Conservation (phyloP, 306 rosid genomes). For the Dryas octopetala region DNA sequence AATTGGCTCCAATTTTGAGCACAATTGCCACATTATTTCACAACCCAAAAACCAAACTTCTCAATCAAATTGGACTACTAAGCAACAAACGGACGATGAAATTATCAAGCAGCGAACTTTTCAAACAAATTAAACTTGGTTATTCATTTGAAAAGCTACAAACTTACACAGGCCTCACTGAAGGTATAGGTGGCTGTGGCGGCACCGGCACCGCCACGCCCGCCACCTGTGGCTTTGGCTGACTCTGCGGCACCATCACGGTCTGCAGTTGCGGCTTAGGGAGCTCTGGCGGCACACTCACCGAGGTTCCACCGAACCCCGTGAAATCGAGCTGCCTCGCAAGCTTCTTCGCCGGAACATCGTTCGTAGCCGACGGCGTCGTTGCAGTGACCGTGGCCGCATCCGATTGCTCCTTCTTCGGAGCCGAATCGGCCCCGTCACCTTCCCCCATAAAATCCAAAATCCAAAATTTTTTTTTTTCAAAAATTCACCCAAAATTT, state of each 20-base stretch:
- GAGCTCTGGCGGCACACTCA: constrained; percentile 40
- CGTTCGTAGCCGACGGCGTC: constrained; percentile 33
- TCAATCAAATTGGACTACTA: not conserved
- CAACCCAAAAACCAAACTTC: constrained; percentile 6
- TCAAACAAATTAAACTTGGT: constrained; percentile 2
- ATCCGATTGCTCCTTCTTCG: constrained; percentile 51
- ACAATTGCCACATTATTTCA: constrained; percentile 1
- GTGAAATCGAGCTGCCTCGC: constrained; percentile 97
- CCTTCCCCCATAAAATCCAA: constrained; percentile 77
- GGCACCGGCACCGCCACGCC: constrained; percentile 36
- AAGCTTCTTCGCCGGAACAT: constrained; percentile 78
- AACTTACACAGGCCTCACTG: constrained; percentile 73
- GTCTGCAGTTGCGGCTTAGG: constrained; percentile 33
- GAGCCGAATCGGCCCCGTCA: constrained; percentile 58
- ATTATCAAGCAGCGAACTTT: constrained; percentile 8
- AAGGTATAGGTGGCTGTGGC: constrained; percentile 47
- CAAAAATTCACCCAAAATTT: constrained; percentile 16
- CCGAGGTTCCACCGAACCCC: constrained; percentile 49
- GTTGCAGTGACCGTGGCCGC: constrained; percentile 25
- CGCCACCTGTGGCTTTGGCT: constrained; percentile 23
- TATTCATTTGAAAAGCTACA: constrained; percentile 6
- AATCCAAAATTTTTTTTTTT: constrained; percentile 30
- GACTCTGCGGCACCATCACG: constrained; percentile 13
- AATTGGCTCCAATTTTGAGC: constrained; percentile 12
- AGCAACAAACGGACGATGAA: not conserved